Evolutionary conservation across 148 eudicot species (phyloP), one percentile per base, ranked within the genome.

Genomic region (Rhododendron mucronatum): DNA sequence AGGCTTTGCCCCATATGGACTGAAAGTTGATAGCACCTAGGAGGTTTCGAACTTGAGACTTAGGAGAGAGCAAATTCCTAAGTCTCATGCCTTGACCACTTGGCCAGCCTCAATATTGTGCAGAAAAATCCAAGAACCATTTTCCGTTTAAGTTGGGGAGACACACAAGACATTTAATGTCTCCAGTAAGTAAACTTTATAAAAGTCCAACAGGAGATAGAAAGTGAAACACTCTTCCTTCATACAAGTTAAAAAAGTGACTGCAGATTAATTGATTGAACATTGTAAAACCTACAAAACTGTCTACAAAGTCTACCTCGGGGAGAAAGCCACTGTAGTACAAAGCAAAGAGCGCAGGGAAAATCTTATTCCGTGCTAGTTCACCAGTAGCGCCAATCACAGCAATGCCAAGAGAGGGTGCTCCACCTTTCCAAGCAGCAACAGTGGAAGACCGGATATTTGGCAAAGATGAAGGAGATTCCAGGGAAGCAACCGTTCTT

Each of bases 341-440:
- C 41, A 91, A 86, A 59, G 92, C 91, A 84, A 91, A 89, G 33
- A 91, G 81, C 63, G 91, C 92, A 15, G 91, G 92, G 78, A 91
- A 89, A 78, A 89, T 88, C 74, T 89, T 89, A n/a, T 41, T 86
- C 80, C 90, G 82, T 15, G 89, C 91, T 35, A 86, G 88, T 30
- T 89, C 89, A 48, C 91, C 86, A 18, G 90, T 84, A 59, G 91
- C 90, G 21, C 92, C 92, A 79, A 88, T 73, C 73, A 88, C 83
- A 55, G 88, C 88, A 51, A 88, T 84, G 82, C 82, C 50, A 59
- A 88, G 88, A 11, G 86, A 84, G 59, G 84, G 82, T 16, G 65
- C 45, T 53, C 39, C 57, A 26, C 47, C 80, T 57, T 53, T 44
- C 82, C 61, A 78, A 73, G 55, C 45, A 35, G 28, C 61, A 80